Conservation (phyloP, 371 early-diverging fungal species). For the Mortierella sp. region DNA sequence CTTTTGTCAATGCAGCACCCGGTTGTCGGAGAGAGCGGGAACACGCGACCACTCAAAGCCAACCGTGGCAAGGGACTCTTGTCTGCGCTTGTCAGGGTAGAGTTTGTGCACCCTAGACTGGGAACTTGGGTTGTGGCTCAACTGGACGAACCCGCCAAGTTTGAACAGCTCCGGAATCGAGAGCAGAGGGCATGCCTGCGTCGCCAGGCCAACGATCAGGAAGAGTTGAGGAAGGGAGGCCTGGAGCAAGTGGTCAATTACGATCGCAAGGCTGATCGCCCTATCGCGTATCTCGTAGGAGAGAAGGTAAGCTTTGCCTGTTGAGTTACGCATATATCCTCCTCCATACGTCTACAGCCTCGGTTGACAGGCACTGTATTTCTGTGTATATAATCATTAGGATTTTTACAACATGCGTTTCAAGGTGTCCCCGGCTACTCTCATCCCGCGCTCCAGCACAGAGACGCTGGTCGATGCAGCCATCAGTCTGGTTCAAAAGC, state of each 20-base stretch:
- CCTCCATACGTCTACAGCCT: no score
- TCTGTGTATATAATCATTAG: conserved; percentile 36
- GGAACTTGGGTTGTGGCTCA: conserved; percentile 23
- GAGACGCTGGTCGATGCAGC: conserved; percentile 72
- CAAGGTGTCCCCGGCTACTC: conserved; percentile 69
- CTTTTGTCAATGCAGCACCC: conserved; percentile 59
- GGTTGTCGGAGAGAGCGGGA: conserved; percentile 71
- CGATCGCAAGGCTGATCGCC: conserved; percentile 56
- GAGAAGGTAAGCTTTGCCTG: conserved; percentile 53
- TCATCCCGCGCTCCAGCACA: conserved; percentile 80
- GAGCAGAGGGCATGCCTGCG: conserved; percentile 69
- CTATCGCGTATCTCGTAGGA: conserved; percentile 71
- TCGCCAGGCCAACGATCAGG: conserved; percentile 59
- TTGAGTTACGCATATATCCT: no score
- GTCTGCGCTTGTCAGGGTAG: conserved; percentile 59
- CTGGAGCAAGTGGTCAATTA: conserved; percentile 30
- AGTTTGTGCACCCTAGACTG: conserved; percentile 59
- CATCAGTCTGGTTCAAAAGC: conserved; percentile 13
- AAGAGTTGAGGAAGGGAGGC: conserved; percentile 61
- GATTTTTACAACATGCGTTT: conserved; percentile 69
- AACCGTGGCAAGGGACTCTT: conserved; percentile 75
- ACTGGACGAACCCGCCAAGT: conserved; percentile 60
- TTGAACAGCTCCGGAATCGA: conserved; percentile 63
- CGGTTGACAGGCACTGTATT: no score
- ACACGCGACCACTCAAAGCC: conserved; percentile 64